Percentiles rank a stretch among this genome's conserved stretches.
These are phyloP conservation scores for Penstemon eatonii DNA, from an alignment of 257 asterid genomes.

Conservation along the genomic window DNA sequence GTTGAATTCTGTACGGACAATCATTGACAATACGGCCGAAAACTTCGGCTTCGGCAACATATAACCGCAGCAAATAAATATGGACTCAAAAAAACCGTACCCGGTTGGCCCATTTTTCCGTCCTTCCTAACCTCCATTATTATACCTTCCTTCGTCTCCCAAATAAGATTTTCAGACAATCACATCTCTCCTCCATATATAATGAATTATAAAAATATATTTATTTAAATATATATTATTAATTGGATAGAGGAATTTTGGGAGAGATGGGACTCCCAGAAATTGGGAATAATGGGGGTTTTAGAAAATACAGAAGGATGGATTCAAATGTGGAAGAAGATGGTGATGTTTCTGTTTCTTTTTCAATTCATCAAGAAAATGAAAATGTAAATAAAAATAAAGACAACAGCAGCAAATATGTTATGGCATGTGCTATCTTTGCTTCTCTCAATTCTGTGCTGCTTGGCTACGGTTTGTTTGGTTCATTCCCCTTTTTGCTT, in stretches of 20 bases:
- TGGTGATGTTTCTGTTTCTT: constrained; percentile 9
- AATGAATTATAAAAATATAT: no score
- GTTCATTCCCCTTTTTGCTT: background rate
- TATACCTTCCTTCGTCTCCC: no score
- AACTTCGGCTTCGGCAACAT: no score
- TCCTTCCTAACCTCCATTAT: no score
- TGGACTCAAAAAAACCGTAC: no score
- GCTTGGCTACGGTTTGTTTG: constrained; percentile 63
- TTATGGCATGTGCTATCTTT: constrained; percentile 53
- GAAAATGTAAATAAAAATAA: constrained; percentile 15
- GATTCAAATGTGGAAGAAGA: constrained; percentile 29
- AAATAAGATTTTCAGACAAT: no score
- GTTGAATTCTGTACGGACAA: no score
- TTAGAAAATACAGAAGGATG: constrained; percentile 34
- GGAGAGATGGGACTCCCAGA: constrained; percentile 39
- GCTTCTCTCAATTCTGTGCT: constrained; percentile 70
- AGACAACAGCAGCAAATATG: constrained; percentile 41
- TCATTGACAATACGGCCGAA: no score
- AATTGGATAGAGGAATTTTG: background rate
- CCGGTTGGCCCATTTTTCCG: no score
- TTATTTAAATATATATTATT: no score
- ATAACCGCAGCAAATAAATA: no score
- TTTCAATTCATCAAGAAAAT: constrained; percentile 18
- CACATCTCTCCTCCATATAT: no score
- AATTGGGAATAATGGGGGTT: constrained; percentile 34